Percentiles rank a stretch among this genome's conserved stretches.
Conservation (phyloP, 495 filamentous ascomycete species). For the Ramalina peruviana region DNA sequence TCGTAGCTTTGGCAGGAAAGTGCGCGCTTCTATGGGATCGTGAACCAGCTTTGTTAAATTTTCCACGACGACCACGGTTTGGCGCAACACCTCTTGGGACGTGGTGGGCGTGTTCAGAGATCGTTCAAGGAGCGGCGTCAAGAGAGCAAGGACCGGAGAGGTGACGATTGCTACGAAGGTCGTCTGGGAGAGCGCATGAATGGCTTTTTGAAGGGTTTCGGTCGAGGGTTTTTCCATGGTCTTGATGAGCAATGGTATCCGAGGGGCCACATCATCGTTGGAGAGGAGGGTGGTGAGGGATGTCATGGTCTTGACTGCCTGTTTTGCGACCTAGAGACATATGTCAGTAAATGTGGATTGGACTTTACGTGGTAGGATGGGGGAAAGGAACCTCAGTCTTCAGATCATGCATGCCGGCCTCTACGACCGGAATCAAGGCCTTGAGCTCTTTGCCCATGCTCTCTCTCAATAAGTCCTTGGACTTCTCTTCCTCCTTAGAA, state of each 20-base stretch:
- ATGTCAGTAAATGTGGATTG: background rate
- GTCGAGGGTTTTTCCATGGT: conserved; percentile 89
- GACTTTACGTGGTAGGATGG: background rate
- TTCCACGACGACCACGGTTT: conserved; percentile 95
- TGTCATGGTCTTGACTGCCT: conserved; percentile 80
- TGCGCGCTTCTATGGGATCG: conserved; percentile 88
- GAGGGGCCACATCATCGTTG: conserved; percentile 91
- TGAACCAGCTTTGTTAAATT: conserved; percentile 98
- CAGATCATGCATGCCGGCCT: conserved; percentile 90
- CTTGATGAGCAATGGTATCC: conserved; percentile 85
- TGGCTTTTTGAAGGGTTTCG: conserved; percentile 83
- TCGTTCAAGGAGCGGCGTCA: conserved; percentile 89
- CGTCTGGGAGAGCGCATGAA: conserved; percentile 94
- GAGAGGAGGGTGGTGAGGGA: conserved; percentile 79
- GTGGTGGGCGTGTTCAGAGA: conserved; percentile 82
- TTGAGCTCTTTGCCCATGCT: conserved; percentile 87
- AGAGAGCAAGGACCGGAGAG: conserved; percentile 92
- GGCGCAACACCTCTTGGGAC: conserved; percentile 84
- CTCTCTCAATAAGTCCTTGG: conserved; percentile 79
- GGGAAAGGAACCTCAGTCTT: conserved; percentile 55
- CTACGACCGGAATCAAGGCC: conserved; percentile 78
- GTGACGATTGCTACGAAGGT: conserved; percentile 96
- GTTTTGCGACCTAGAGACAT: conserved; percentile 47
- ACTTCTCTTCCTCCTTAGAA: conserved; percentile 60
- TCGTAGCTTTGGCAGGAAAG: conserved; percentile 90